Evolutionary conservation across 805 yeast species (phyloP).

Genomic region (Deakozyma indianensis): DNA sequence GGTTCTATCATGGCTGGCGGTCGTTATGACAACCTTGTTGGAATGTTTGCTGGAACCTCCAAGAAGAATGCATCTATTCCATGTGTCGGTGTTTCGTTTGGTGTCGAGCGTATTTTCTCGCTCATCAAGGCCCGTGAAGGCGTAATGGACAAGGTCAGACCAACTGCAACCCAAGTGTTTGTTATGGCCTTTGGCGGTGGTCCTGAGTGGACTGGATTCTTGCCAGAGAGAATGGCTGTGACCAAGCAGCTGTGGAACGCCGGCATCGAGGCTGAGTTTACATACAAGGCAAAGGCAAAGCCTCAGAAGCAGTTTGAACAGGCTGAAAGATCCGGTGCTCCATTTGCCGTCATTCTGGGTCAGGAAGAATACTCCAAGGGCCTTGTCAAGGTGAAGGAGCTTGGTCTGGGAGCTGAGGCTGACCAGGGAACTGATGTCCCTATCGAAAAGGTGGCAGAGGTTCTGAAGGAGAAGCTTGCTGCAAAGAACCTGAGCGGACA

Average conservation of each 20-base stretch:
- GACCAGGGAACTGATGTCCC: conserved; percentile 76
- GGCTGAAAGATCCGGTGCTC: conserved; percentile 88
- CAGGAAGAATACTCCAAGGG: conserved; percentile 85
- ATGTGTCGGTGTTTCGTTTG: conserved; percentile 94
- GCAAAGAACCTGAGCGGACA: conserved; percentile 1
- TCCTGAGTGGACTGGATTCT: conserved; percentile 85
- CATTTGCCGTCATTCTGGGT: conserved; percentile 83
- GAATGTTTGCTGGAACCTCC: conserved; percentile 80
- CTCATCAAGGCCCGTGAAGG: conserved; percentile 65
- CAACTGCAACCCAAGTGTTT: conserved; percentile 83
- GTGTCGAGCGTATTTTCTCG: conserved; percentile 90
- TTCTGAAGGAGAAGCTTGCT: conserved; percentile 36
- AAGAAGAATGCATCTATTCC: conserved; percentile 74
- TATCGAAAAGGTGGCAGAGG: conserved; percentile 42
- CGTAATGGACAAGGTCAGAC: conserved; percentile 48
- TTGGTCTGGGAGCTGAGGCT: conserved; percentile 78
- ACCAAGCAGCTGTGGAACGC: conserved; percentile 75
- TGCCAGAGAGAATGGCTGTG: conserved; percentile 80
- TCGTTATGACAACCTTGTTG: conserved; percentile 90
- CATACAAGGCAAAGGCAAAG: conserved; percentile 87
- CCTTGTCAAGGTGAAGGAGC: conserved; percentile 66
- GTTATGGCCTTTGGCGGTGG: conserved; percentile 99
- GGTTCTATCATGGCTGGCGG: conserved; percentile 99
- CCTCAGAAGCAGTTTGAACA: conserved; percentile 95
- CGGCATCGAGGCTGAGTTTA: conserved; percentile 81